These are phyloP conservation scores for Raddia distichophylla DNA, from an alignment of 176 grass and related monocot species.

Conservation along the genomic window DNA sequence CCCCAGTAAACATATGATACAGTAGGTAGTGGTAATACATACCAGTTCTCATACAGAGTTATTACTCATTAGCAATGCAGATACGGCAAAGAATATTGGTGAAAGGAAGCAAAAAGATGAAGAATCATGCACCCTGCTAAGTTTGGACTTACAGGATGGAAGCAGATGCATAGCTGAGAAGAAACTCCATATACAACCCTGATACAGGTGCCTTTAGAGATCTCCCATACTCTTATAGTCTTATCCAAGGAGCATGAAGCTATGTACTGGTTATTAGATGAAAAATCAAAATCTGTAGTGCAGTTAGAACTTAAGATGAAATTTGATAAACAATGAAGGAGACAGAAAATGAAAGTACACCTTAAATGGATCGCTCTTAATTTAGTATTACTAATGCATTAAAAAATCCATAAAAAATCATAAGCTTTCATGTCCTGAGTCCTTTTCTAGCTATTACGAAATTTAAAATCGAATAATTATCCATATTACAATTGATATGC, in stretches of 20 bases:
- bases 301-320: constrained; percentile 54
- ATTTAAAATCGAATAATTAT: constrained; percentile 1
- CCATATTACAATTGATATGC: background rate
- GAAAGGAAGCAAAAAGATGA: background rate
- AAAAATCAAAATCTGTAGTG: constrained; percentile 99
- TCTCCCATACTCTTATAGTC: constrained; percentile 92
- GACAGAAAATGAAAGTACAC: background rate
- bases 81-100: constrained; percentile 2
- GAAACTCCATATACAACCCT: constrained; percentile 96
- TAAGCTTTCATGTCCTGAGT: background rate
- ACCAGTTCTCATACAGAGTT: background rate
- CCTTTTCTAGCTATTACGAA: constrained; percentile 22
- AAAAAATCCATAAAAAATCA: constrained; percentile 16
- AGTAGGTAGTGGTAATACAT: background rate
- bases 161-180: constrained; percentile 92
- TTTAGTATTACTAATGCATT: background rate
- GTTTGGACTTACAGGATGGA: constrained; percentile 77
- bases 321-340: constrained; percentile 3
- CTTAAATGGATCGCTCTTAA: constrained; percentile 16
- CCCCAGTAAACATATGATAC: constrained; percentile 31
- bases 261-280: constrained; percentile 99
- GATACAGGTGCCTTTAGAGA: constrained; percentile 89
- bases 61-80: constrained; percentile 21
- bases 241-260: constrained; percentile 99
- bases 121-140: constrained; percentile 18